These are phyloP conservation scores for Yarrowia deformans DNA, from an alignment of 805 yeast genomes.

Conservation along the genomic window DNA sequence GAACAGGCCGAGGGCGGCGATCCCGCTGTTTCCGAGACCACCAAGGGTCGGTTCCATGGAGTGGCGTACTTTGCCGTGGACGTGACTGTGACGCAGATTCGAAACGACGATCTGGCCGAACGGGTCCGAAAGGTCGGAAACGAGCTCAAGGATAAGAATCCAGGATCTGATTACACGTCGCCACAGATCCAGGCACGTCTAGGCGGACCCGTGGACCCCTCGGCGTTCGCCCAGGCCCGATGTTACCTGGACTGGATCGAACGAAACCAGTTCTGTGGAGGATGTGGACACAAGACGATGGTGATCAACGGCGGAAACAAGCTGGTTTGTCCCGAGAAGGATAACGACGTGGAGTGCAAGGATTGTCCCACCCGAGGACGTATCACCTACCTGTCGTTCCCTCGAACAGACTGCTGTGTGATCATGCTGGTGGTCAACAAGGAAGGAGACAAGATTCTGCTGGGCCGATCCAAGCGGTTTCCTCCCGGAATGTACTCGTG, in stretches of 20 bases:
- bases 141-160: conserved; percentile 34
- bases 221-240: conserved; percentile 78
- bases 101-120: conserved; percentile 42
- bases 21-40: conserved; percentile 41
- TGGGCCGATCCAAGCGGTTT: conserved; percentile 74
- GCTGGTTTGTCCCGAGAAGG: conserved; percentile 51
- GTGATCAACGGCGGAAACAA: conserved; percentile 55
- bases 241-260: conserved; percentile 86
- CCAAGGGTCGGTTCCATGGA: conserved; percentile 48
- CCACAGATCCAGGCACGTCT: conserved; percentile 38
- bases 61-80: conserved; percentile 54
- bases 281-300: conserved; percentile 68
- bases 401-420: conserved; percentile 89
- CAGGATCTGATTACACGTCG: conserved; percentile 33
- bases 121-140: conserved; percentile 41
- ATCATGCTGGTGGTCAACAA: conserved; percentile 78
- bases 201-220: conserved; percentile 58
- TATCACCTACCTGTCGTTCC: conserved; percentile 84
- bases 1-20: conserved; percentile 49
- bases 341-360: conserved; percentile 44
- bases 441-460: conserved; percentile 65
- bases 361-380: conserved; percentile 52
- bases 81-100: conserved; percentile 43
- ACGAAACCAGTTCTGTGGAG: conserved; percentile 80
- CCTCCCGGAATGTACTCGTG: conserved; percentile 74